A percentile compares a stretch with the other conserved stretches of the same genome.
Evolutionary conservation across 345 rosid genomes (phyloP).

Genomic region (Kernera saxatilis): DNA sequence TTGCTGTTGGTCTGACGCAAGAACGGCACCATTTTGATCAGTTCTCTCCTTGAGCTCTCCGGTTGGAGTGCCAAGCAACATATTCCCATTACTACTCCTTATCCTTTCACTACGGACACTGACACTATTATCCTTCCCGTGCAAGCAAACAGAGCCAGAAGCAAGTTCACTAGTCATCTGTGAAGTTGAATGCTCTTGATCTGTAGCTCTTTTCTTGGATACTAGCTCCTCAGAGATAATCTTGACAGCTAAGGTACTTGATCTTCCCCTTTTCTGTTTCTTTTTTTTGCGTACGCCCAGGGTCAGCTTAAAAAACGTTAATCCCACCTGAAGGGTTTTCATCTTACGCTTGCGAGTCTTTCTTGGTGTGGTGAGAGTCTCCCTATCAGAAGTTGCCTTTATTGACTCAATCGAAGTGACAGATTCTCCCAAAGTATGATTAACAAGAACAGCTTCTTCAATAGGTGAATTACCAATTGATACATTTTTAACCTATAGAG

Average conservation of each 20-base stretch:
- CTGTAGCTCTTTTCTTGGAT: slow-evolving; percentile 28
- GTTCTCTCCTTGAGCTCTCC: slow-evolving; percentile 37
- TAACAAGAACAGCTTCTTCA: slow-evolving; percentile 26
- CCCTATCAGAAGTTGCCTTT: slow-evolving; percentile 18
- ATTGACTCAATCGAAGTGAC: slow-evolving; percentile 14
- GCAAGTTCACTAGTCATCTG: slow-evolving; percentile 17
- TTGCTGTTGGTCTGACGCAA: slow-evolving; percentile 33
- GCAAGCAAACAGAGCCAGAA: slow-evolving; percentile 16
- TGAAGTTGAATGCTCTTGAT: slow-evolving; percentile 55
- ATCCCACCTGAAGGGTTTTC: slow-evolving; percentile 37
- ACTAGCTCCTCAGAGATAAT: slow-evolving; percentile 31
- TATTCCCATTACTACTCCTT: slow-evolving; percentile 18
- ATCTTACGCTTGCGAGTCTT: slow-evolving; percentile 38
- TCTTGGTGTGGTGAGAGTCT: slow-evolving; percentile 29
- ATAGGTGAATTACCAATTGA: slow-evolving; percentile 6
- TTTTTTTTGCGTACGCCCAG: slow-evolving; percentile 39
- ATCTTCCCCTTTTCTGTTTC: slow-evolving; percentile 50
- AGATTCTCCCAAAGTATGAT: slow-evolving; percentile 15
- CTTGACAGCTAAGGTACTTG: slow-evolving; percentile 3
- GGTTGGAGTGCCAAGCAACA: slow-evolving; percentile 14
- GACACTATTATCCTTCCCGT: slow-evolving; percentile 22
- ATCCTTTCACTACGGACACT: slow-evolving; percentile 11
- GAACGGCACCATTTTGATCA: slow-evolving; percentile 42
- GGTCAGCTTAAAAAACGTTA: slow-evolving; percentile 39
- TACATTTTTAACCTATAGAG: slow-evolving; percentile 33